phyloP scores from a whole-genome alignment of 768 basidiomycete genomes.

The Pulveroboletus sp. region DNA sequence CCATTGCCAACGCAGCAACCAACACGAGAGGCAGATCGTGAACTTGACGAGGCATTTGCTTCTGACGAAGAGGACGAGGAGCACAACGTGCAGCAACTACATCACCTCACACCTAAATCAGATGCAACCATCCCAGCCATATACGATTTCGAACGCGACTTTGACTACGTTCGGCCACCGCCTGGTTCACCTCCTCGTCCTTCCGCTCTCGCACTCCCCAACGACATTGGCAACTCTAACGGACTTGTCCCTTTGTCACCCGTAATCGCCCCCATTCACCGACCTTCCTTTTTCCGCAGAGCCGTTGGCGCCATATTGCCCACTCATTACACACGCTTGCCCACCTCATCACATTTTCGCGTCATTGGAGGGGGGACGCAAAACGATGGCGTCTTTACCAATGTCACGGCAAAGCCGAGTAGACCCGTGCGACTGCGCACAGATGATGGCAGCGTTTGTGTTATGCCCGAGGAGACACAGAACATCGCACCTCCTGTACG shows the following conservation, averaged over 20 bases:
- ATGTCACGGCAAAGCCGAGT: constrained; percentile 86
- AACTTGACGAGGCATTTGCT: constrained; percentile 78
- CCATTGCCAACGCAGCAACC: constrained; percentile 48
- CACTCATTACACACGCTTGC: constrained; percentile 57
- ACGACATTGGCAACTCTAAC: constrained; percentile 72
- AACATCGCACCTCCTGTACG: constrained; percentile 85
- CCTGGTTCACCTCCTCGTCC: constrained; percentile 75
- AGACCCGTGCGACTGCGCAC: constrained; percentile 41
- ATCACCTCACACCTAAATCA: constrained; percentile 17
- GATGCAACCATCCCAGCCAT: constrained; percentile 24
- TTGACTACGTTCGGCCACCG: constrained; percentile 65
- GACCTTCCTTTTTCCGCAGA: constrained; percentile 55
- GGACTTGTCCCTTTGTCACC: constrained; percentile 57
- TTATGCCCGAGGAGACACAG: constrained; percentile 78
- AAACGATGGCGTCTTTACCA: constrained; percentile 95
- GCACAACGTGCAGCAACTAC: constrained; percentile 29
- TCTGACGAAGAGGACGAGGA: constrained; percentile 47
- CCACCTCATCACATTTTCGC: constrained; percentile 36
- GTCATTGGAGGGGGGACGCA: constrained; percentile 65
- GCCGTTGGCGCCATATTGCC: constrained; percentile 60
- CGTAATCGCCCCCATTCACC: constrained; percentile 29
- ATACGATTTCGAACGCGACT: constrained; percentile 82
- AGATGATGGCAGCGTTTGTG: constrained; percentile 54
- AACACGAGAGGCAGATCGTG: constrained; percentile 47
- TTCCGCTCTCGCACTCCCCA: constrained; percentile 56